These are phyloP conservation scores for Forsythia viridissima DNA, from an alignment of 257 asterid genomes.

Conservation along the genomic window DNA sequence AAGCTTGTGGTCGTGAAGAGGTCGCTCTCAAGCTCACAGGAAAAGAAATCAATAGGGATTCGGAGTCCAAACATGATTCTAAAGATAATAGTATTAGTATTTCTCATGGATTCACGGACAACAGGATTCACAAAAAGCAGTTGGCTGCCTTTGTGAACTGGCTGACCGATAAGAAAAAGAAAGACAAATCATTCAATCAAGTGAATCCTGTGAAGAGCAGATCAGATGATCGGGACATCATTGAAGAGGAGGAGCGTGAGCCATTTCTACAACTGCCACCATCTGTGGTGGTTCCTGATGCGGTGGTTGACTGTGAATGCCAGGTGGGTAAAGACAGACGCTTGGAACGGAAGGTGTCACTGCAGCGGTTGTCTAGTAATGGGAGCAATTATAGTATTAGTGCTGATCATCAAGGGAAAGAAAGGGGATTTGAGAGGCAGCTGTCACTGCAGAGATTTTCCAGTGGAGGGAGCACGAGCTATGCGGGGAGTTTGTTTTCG, in stretches of 20 bases:
- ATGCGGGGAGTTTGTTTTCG: slow-evolving; percentile 76
- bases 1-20: not conserved
- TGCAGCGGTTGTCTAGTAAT: slow-evolving; percentile 18
- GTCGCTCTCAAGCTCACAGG: not conserved
- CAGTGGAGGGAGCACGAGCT: slow-evolving; percentile 76
- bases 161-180: slow-evolving; percentile 60
- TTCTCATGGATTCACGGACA: slow-evolving; percentile 54
- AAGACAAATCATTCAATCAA: slow-evolving; percentile 35
- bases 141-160: slow-evolving; percentile 58
- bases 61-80: slow-evolving; percentile 1
- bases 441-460: slow-evolving; percentile 65
- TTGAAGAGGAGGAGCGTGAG: slow-evolving; percentile 41
- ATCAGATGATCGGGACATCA: slow-evolving; percentile 29
- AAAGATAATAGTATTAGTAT: slow-evolving; percentile 12
- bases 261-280: slow-evolving; percentile 44
- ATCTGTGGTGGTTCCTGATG: slow-evolving; percentile 9
- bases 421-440: slow-evolving; percentile 51
- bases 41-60: not conserved
- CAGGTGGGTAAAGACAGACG: not conserved
- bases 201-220: slow-evolving; percentile 50
- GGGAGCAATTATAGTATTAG: slow-evolving; percentile 36
- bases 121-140: slow-evolving; percentile 73
- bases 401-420: slow-evolving; percentile 35
- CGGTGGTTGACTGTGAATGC: slow-evolving; percentile 30
- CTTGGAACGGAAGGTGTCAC: slow-evolving; percentile 24